Conservation (phyloP, 495 filamentous ascomycete genomes). For the Hyaloscypha bicolor region DNA sequence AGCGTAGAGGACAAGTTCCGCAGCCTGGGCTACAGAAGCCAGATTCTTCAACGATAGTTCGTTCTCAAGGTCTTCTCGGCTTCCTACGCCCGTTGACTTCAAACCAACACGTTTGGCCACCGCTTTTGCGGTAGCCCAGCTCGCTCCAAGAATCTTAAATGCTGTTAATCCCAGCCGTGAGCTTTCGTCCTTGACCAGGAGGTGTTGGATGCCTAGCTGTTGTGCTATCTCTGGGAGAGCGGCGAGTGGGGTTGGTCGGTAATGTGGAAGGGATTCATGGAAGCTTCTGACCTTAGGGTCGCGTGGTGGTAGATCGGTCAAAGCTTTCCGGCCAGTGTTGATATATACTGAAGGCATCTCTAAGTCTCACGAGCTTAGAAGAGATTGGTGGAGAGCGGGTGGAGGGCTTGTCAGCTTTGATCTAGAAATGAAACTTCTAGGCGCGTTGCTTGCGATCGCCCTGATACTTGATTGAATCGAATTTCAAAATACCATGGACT, state of each 20-base stretch:
- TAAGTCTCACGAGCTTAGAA: neutral
- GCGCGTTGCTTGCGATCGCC: too few relatives aligned
- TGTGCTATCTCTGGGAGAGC: constrained; percentile 52
- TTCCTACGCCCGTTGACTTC: neutral
- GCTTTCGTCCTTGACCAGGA: constrained; percentile 63
- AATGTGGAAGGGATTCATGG: constrained; percentile 53
- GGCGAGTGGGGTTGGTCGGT: constrained; percentile 51
- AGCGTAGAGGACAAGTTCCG: constrained; percentile 44
- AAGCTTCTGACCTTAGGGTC: constrained; percentile 35
- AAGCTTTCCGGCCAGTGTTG: constrained; percentile 11
- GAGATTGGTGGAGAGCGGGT: neutral
- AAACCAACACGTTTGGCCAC: constrained; percentile 43
- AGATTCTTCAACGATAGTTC: constrained; percentile 40
- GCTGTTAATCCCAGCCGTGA: constrained; percentile 62
- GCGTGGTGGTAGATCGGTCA: neutral
- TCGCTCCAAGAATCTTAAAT: constrained; percentile 77
- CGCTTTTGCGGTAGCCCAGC: constrained; percentile 65
- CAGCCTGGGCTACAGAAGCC: constrained; percentile 36
- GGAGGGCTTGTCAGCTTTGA: neutral
- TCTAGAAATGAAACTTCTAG: neutral
- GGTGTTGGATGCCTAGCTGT: constrained; percentile 52
- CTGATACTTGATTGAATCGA: too few relatives aligned
- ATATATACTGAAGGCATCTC: neutral
- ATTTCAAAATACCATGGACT: too few relatives aligned
- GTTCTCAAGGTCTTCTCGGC: constrained; percentile 19